A percentile compares a stretch with the other conserved stretches of the same genome.
These are phyloP conservation scores for Tausonia pullulans DNA, from an alignment of 1,284 basidiomycete genomes.

Conservation along the genomic window DNA sequence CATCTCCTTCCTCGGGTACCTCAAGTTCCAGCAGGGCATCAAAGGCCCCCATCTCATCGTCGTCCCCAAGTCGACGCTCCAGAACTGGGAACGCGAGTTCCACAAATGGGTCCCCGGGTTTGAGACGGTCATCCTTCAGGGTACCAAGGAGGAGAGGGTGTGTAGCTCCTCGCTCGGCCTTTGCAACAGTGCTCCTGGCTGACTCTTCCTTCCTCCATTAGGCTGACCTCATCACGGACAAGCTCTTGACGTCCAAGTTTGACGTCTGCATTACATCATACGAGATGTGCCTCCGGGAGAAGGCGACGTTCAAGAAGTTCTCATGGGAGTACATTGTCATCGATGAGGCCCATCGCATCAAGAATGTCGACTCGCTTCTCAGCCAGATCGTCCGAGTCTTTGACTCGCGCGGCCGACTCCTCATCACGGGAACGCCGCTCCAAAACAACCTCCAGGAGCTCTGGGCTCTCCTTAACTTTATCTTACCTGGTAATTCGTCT, in stretches of 20 bases:
- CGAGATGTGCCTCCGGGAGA: conserved; percentile 94
- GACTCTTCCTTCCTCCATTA: conserved; percentile 15
- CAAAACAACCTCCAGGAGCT: conserved; percentile 98
- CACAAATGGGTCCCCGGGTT: conserved; percentile 86
- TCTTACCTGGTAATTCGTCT: conserved; percentile 46
- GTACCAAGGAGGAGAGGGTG: conserved; percentile 77
- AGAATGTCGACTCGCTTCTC: conserved; percentile 95
- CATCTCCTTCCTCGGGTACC: conserved; percentile 91
- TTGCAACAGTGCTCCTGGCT: not conserved
- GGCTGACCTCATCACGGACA: conserved; percentile 62
- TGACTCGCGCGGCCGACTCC: conserved; percentile 70
- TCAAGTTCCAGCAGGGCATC: conserved; percentile 70
- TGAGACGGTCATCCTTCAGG: conserved; percentile 68
- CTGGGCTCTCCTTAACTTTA: conserved; percentile 91
- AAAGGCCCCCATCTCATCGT: conserved; percentile 84
- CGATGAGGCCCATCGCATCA: conserved; percentile 98
- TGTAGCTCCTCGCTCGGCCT: conserved; percentile 19
- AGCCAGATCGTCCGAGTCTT: conserved; percentile 92
- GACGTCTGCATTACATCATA: conserved; percentile 95
- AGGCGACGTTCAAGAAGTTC: conserved; percentile 81
- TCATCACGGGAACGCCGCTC: conserved; percentile 95
- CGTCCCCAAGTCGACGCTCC: conserved; percentile 93
- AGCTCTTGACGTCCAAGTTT: conserved; percentile 78
- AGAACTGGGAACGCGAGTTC: conserved; percentile 95
- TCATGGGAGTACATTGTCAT: conserved; percentile 98